Evolutionary conservation across 2,329 filamentous ascomycete species (phyloP), one percentile per base, ranked within the genome.

Genomic region (Neofusicoccum laricinum): DNA sequence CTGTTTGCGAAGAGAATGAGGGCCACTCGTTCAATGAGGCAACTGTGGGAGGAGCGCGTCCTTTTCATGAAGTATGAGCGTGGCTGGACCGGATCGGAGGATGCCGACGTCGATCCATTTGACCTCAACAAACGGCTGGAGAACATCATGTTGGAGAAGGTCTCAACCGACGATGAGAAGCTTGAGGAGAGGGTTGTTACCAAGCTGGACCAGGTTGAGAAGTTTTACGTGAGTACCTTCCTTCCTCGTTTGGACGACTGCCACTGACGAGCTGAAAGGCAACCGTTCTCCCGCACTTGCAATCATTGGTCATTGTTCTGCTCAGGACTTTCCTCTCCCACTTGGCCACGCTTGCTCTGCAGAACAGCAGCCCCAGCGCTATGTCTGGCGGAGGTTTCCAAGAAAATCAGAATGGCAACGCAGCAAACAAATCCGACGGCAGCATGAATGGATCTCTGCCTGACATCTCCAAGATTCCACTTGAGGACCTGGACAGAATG

Each of bases 41-140:
- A 99, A 77, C 81, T 99, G 14, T 99, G 95, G 94, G 90, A 96
- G 69, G 93, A 96, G 74, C 87, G 95, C 53, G 93, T 97, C 71
- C 87, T 87, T 32, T 99, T 96, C 69, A 88, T 97, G 79, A 94
- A 91, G 72, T 96, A 91, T 69, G 94, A 98, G 71, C 86, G 95
- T 63, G 95, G 95, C 10, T 99, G 93, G 92, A 88, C 90, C 65
- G 82, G 82, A 8, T 73, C 75, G 7, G 75, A 81, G 57, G 77
- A 81, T 10, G 19, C 19, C 3, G 77, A 81, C 59, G 76, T 78
- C n/a, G 72, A 76, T 62, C 64, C 85, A 79, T 77, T 81, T 65
- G 71, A 77, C 34, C 68, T 78, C 4, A 63, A 64, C 11, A 34
- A 57, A 5, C 57, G 58, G 43, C 32, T 61, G 34, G 46, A 36